A percentile compares a stretch with the other conserved stretches of the same genome.
phyloP scores from a whole-genome alignment of 2,329 filamentous ascomycete genomes.

The Claviceps lovelessii region DNA sequence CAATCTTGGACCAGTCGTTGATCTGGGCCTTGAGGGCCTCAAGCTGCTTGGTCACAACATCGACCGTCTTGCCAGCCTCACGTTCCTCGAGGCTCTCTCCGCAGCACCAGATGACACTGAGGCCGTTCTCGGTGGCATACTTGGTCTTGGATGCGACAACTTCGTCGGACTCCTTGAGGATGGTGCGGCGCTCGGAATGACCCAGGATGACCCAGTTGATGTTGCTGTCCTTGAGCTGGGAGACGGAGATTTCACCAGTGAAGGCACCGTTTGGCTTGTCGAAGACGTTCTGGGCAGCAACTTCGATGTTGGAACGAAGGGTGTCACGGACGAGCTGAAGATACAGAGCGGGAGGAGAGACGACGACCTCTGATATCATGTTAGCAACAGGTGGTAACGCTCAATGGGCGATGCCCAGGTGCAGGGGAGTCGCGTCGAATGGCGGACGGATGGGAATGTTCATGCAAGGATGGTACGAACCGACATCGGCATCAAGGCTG shows the following conservation, averaged over 20 bases:
- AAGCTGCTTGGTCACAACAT: conserved; percentile 74
- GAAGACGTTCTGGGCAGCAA: conserved; percentile 93
- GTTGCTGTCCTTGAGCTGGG: conserved; percentile 77
- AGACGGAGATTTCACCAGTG: conserved; percentile 89
- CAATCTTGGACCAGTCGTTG: conserved; percentile 82
- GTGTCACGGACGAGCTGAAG: conserved; percentile 73
- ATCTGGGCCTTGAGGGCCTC: conserved; percentile 63
- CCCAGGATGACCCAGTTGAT: conserved; percentile 86
- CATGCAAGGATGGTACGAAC: conserved; percentile 31
- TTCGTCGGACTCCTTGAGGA: conserved; percentile 73
- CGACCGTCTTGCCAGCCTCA: conserved; percentile 71
- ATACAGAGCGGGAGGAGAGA: conserved; percentile 83
- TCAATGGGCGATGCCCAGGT: neutral
- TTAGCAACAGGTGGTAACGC: neutral
- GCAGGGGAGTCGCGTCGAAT: neutral
- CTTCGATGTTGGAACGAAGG: conserved; percentile 61
- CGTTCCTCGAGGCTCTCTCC: conserved; percentile 91
- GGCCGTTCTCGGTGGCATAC: conserved; percentile 70
- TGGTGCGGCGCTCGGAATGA: conserved; percentile 86
- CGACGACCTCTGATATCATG: conserved; percentile 62
- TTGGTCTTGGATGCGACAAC: conserved; percentile 91
- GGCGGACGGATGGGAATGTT: neutral
- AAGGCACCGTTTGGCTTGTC: conserved; percentile 94
- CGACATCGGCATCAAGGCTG: conserved; percentile 59
- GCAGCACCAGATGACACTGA: conserved; percentile 92